Evolutionary conservation across 2,329 filamentous ascomycete species (phyloP), one percentile per base, ranked within the genome.

Genomic region (Cercospora sesami): DNA sequence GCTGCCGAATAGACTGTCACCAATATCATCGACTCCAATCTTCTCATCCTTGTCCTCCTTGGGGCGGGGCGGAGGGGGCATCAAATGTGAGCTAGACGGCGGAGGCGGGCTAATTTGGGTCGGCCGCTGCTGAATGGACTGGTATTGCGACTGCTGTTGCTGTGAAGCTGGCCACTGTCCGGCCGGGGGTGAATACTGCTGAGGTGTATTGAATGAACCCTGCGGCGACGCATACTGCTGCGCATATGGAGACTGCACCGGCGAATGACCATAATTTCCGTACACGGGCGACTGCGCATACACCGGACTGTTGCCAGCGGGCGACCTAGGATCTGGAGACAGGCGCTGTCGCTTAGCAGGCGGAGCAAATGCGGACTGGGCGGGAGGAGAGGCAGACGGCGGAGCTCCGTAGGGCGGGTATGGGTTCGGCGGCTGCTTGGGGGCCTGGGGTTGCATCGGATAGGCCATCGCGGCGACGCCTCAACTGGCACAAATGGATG

Each of bases 1-100:
- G 16, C 93, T 94, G 18, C 91, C 92, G 18, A 90, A 90, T 64
- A 97, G 81, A 61, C 93, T 91, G 80, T 97, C 94, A 72, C 90
- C 92, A 57, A 94, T 86, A 75, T 96, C 92, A 74, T 94, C 92
- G 12, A 83, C 80, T 59, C 83, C 81, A 28, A 86, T 84, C 53
- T 88, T 86, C 71, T 84, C 84, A 66, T 91, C 90, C 67, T 83
- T 83, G 60, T 83, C 82, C 65, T 83, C 77, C 79, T 87, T 80
- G 12, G 87, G 87, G 48, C 86, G 81, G 68, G 86, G 86, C n/a
- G 87, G 87, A 55, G 87, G 88, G 4, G 86, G 86, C 87, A 90
- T 90, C 74, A 74, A 72, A 48, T 65, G 63, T 48, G 67, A 68
- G 21, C 63, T 55, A 23, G 68, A 73, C 26, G 68, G 68, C 16